Percentiles rank a stretch among this genome's conserved stretches.
These are phyloP conservation scores for Tolypocladium capitatum DNA, from an alignment of 2,329 filamentous ascomycete genomes.

Conservation along the genomic window DNA sequence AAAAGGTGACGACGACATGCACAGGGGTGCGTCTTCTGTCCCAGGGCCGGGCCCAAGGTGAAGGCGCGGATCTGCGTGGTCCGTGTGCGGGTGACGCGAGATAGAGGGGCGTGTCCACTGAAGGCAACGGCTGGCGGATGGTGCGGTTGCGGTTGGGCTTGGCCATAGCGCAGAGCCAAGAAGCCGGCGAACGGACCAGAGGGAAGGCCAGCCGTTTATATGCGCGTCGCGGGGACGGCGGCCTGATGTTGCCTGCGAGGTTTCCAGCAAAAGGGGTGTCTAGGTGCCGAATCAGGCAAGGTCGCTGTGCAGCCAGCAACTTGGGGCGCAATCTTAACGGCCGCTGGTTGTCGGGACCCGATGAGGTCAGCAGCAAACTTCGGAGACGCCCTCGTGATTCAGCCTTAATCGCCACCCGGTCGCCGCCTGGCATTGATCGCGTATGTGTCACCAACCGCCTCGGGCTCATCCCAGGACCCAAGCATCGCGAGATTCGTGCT, in stretches of 20 bases:
- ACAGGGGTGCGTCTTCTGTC: neutral
- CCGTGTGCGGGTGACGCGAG: neutral
- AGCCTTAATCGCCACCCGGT: neutral
- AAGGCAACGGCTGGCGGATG: neutral
- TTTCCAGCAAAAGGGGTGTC: neutral
- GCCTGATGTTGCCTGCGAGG: neutral
- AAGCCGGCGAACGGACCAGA: conserved; percentile 14
- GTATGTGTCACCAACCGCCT: neutral
- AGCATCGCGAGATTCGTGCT: neutral
- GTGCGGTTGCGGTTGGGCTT: neutral
- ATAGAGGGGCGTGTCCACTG: neutral
- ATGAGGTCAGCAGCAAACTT: neutral
- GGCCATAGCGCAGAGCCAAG: neutral
- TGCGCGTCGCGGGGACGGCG: conserved; percentile 16
- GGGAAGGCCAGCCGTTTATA: conserved; percentile 36
- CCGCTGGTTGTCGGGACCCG: neutral
- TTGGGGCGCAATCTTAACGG: neutral
- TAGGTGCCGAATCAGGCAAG: conserved; percentile 1
- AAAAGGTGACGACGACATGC: neutral
- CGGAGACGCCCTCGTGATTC: too few relatives aligned
- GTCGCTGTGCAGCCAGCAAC: too few relatives aligned
- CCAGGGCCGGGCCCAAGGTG: neutral
- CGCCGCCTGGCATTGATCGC: neutral
- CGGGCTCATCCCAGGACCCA: neutral
- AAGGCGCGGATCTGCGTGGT: neutral